Base-by-base conservation (phyloP, 176 grass and related monocot species). In the Eremochloa ophiuroides region DNA sequence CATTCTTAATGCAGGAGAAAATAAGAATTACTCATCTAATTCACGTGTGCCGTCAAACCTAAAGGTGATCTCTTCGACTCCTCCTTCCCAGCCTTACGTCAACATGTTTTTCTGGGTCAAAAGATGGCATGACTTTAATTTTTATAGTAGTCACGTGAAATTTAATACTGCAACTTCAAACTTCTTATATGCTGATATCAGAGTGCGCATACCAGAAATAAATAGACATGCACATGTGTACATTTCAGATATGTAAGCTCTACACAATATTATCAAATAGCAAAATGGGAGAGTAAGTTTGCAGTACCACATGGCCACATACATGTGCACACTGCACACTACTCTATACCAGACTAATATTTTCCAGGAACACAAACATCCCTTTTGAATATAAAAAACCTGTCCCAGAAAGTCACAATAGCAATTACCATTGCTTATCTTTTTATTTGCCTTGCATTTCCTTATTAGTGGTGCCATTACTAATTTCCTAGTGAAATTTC, bases 1-100 rank as follows among this genome's bases (percentile, higher is more conserved):
- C 28, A 44, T 71, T 83, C 31, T 86, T 64, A 64, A 74, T 84
- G 80, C 75, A 91, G 88, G 88, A 76, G 76, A 83, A 42, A 78
- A 31, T 76, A 87, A 74, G 59, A 88, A 69, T 23, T 50, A 78
- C 69, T 74, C 69, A 80, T 74, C 27, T 50, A 84, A 88, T 44
- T 50, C 75, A 75, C 9, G 1, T 18, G 70, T 16, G 20, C 58
- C 61, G 23, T 74, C 86, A 88, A 79, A 53, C 38, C 20, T 68
- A 75, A 88, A 88, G 81, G 86, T 88, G 62, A 84, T 70, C 30
- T 47, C 38, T 70, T 44, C n/a, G n/a, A n/a, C n/a, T n/a, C 63
- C 13, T 80, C 30, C 72, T 67, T 65, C 10, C 39, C 5, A 17
- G 25, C 29, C 27, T 20, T 70, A 44, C 56, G 56, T 23, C 66